These are phyloP conservation scores for Heliamphora pulchella DNA, from an alignment of 179 eudicot species.

Conservation along the genomic window DNA sequence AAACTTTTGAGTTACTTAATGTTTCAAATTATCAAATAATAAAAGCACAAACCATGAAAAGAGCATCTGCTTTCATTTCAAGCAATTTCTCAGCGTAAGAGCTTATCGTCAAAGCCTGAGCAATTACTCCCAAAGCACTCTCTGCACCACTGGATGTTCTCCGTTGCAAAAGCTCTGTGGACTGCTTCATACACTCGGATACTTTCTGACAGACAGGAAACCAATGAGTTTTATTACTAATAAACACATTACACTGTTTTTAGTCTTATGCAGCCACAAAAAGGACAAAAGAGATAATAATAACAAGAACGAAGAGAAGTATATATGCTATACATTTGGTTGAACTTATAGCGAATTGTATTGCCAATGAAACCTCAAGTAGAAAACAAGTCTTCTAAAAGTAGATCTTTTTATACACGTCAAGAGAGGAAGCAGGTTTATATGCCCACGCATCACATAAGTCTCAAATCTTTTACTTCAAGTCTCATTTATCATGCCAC, in stretches of 20 bases:
- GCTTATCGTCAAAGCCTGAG: constrained; percentile 65
- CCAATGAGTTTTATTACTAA: background rate
- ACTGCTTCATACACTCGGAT: constrained; percentile 47
- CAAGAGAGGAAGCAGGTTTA: background rate
- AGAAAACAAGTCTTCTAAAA: background rate
- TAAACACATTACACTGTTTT: background rate
- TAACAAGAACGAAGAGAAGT: background rate
- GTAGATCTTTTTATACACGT: background rate
- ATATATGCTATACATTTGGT: background rate
- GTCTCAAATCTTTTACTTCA: background rate
- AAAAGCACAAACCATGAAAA: constrained; percentile 55
- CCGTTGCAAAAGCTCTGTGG: constrained; percentile 52
- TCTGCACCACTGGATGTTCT: constrained; percentile 45
- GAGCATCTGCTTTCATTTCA: constrained; percentile 83
- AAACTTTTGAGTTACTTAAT: background rate
- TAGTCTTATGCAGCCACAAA: background rate
- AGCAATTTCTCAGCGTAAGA: constrained; percentile 57
- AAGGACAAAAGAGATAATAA: background rate
- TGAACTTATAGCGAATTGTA: background rate
- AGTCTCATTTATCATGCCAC: background rate
- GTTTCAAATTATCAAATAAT: background rate
- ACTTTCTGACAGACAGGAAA: constrained; percentile 53
- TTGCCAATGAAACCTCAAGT: background rate
- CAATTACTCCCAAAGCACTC: constrained; percentile 49
- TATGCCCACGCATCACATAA: background rate